Evolutionary conservation across 768 basidiomycete species (phyloP), one percentile per base, ranked within the genome.

Genomic region (Phallus indusiatus): DNA sequence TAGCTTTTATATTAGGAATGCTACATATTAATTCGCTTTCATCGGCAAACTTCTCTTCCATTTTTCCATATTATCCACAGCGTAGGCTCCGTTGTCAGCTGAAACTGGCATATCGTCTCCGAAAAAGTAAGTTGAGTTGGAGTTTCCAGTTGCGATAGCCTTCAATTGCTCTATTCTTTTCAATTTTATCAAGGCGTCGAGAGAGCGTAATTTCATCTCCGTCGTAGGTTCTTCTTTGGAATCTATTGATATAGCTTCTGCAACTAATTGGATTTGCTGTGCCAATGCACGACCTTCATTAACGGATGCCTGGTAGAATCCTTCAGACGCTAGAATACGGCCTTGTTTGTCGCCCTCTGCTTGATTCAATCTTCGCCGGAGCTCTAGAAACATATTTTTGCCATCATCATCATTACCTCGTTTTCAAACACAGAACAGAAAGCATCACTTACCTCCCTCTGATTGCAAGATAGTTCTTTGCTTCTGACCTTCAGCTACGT

Each of bases 81-180:
- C 72, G 64, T 76, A 80, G 16, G 75, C 69, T n/a, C 76, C 78
- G 11, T 69, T 36, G 12, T 60, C 33, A n/a, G 60, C 73, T 73
- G 54, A 78, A 76, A 5, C 78, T 76, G 62, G 22, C 47, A 24
- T 57, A 47, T 58, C 55, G 14, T 53, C 48, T 17, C 63, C 64
- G 49, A 82, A 81, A 72, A 82, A 82, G 65, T 82, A 81, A 17
- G 81, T 82, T 42, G 77, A 75, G 61, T 81, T 82, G 46, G 75
- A 75, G 54, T 72, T 63, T 56, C 80, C 76, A 33, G 64, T 60
- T 6, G 81, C 81, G 50, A 82, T 81, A 47, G 80, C 78, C 60
- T 71, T 73, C 24, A 82, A 71, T 67, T 80, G 79, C 54, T 81
- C 79, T 22, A 81, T 71, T n/a, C 78, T 67, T 60, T 71, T 71